These are phyloP conservation scores for Botrytis porri DNA, from an alignment of 2,329 filamentous ascomycete species.

Conservation along the genomic window DNA sequence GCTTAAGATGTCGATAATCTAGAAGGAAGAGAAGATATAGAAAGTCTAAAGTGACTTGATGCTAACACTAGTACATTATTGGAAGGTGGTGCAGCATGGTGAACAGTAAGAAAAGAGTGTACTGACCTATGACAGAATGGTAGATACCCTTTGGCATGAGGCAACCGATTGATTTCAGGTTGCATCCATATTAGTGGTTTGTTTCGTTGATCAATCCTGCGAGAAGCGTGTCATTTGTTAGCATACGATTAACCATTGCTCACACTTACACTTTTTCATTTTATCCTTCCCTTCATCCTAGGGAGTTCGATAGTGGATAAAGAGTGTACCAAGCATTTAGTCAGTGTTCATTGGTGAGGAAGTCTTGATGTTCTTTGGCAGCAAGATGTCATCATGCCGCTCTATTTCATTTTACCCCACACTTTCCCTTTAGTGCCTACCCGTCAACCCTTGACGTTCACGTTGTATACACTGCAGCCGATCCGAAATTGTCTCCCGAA, in stretches of 20 bases:
- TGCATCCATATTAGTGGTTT: not conserved
- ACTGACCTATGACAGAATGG: not conserved
- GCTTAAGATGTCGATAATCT: not conserved
- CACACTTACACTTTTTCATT: not conserved
- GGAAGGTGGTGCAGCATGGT: not conserved
- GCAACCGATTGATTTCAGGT: not conserved
- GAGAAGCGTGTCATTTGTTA: not conserved
- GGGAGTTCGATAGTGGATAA: not conserved
- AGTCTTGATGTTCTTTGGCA: not conserved
- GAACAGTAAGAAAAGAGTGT: not conserved
- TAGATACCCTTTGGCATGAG: not conserved
- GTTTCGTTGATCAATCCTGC: not conserved
- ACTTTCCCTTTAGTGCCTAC: not conserved
- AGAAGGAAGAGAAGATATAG: not conserved
- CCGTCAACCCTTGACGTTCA: not conserved
- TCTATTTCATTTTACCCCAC: not conserved
- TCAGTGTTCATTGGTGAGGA: not conserved
- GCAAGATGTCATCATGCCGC: not conserved
- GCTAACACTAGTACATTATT: not conserved
- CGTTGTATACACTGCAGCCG: not conserved
- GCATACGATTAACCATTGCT: not conserved
- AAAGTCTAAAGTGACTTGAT: not conserved
- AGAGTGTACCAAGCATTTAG: not conserved
- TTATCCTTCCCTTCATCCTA: not conserved
- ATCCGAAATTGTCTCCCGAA: not conserved